Conservation (phyloP, 805 yeast genomes). For the Metschnikowia proteae region DNA sequence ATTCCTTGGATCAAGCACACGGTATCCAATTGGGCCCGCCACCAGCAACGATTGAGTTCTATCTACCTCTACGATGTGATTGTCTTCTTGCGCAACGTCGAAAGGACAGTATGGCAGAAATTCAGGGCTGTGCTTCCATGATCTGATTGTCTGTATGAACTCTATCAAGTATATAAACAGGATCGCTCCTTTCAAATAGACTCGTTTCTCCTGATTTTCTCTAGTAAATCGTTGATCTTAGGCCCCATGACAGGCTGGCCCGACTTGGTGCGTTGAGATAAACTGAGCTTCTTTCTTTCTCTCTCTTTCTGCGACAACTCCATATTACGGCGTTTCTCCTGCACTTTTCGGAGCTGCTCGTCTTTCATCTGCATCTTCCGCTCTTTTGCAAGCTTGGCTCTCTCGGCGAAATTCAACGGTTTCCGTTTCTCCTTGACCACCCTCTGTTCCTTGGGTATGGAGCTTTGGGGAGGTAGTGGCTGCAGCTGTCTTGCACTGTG, state of each 20-base stretch:
- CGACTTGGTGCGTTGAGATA: slow-evolving; percentile 50
- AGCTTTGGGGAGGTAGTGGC: slow-evolving; percentile 17
- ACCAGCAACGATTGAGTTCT: slow-evolving; percentile 29
- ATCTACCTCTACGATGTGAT: slow-evolving; percentile 33
- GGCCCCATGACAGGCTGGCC: slow-evolving; percentile 96
- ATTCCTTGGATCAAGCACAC: slow-evolving; percentile 16
- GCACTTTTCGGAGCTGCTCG: slow-evolving; percentile 38
- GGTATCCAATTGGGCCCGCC: slow-evolving; percentile 30
- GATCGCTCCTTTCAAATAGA: neutral
- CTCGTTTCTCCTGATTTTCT: slow-evolving; percentile 60
- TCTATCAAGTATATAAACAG: neutral
- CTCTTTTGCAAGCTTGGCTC: slow-evolving; percentile 44
- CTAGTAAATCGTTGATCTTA: slow-evolving; percentile 71
- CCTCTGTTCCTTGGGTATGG: slow-evolving; percentile 9
- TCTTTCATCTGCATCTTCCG: slow-evolving; percentile 42
- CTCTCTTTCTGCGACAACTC: slow-evolving; percentile 38
- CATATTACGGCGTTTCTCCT: slow-evolving; percentile 32
- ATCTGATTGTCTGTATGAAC: neutral
- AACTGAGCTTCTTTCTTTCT: slow-evolving; percentile 39
- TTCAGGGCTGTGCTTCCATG: neutral
- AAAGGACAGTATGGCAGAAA: neutral
- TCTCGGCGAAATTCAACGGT: slow-evolving; percentile 42
- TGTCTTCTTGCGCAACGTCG: slow-evolving; percentile 20
- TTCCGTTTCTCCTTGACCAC: slow-evolving; percentile 26
- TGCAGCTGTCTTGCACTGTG: slow-evolving; percentile 16